A percentile compares a stretch with the other conserved stretches of the same genome.
Conservation (phyloP, 768 basidiomycete genomes). For the Mycena capillaripes region DNA sequence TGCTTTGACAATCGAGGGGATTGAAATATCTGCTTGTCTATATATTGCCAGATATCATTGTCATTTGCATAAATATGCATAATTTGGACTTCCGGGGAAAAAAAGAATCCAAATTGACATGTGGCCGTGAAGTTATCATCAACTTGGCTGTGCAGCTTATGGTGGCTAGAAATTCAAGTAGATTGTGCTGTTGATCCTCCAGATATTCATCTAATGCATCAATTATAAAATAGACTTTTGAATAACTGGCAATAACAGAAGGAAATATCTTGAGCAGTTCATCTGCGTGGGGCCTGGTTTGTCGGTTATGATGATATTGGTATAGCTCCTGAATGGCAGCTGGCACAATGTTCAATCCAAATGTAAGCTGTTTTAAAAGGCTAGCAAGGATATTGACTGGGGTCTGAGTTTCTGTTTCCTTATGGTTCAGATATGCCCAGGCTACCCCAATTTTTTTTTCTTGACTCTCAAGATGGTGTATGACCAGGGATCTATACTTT, state of each 20-base stretch:
- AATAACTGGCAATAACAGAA: not conserved
- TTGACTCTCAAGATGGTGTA: not conserved
- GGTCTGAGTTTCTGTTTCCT: not conserved
- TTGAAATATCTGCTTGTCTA: not conserved
- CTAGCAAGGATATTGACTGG: not conserved
- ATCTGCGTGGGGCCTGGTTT: not conserved
- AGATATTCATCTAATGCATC: conserved; percentile 28
- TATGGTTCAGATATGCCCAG: conserved; percentile 5
- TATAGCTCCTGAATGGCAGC: not conserved
- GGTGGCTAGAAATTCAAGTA: not conserved
- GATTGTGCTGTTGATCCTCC: not conserved
- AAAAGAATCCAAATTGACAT: not conserved
- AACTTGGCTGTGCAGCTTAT: not conserved
- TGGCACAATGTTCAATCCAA: not conserved
- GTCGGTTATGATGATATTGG: not conserved
- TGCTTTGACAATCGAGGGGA: not conserved
- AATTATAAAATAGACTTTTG: conserved; percentile 5
- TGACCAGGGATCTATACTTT: conserved; percentile 10
- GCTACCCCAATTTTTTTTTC: not conserved
- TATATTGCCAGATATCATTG: conserved; percentile 2
- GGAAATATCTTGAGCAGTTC: not conserved
- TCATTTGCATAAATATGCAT: not conserved
- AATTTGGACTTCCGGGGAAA: not conserved
- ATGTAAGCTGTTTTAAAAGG: conserved; percentile 1
- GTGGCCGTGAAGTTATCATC: conserved; percentile 17